Conservation (phyloP, 495 filamentous ascomycete species). For the Xylaria curta region DNA sequence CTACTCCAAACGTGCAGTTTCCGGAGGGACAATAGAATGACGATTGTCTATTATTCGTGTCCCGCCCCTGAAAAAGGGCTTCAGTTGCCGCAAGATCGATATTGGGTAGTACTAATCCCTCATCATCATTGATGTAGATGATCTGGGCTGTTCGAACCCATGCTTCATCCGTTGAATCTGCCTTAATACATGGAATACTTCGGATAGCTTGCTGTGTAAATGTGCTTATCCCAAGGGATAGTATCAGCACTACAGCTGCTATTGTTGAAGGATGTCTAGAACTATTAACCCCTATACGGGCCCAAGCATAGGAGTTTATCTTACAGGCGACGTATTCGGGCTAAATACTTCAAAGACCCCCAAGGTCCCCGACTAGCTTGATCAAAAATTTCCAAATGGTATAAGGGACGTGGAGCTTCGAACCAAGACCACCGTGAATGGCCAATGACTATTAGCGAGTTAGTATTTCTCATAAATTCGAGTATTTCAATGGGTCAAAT, state of each 20-base stretch:
- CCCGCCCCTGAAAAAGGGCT: not conserved
- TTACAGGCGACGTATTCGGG: not conserved
- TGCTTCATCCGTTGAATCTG: not conserved
- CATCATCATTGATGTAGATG: not conserved
- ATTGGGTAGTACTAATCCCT: not conserved
- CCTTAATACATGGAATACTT: not conserved
- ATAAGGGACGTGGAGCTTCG: not conserved
- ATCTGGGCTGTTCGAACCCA: conserved; percentile 5
- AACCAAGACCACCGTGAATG: not conserved
- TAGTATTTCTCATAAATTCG: not conserved
- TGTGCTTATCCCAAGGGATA: not conserved
- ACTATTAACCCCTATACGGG: not conserved
- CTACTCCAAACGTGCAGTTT: not conserved
- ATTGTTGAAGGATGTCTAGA: not conserved
- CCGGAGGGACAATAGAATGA: not conserved
- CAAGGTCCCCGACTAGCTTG: not conserved
- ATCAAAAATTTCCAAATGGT: not conserved
- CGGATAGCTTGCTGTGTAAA: conserved; percentile 4
- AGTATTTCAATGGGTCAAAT: not conserved
- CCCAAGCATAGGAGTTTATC: not conserved
- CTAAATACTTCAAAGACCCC: not conserved
- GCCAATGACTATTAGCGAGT: not conserved
- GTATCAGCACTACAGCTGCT: not conserved
- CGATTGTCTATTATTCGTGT: not conserved
- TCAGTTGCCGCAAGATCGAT: not conserved